Percentiles rank a stretch among this genome's conserved stretches.
phyloP scores from a whole-genome alignment of 2,329 filamentous ascomycete genomes.

The Diaporthe batatas region DNA sequence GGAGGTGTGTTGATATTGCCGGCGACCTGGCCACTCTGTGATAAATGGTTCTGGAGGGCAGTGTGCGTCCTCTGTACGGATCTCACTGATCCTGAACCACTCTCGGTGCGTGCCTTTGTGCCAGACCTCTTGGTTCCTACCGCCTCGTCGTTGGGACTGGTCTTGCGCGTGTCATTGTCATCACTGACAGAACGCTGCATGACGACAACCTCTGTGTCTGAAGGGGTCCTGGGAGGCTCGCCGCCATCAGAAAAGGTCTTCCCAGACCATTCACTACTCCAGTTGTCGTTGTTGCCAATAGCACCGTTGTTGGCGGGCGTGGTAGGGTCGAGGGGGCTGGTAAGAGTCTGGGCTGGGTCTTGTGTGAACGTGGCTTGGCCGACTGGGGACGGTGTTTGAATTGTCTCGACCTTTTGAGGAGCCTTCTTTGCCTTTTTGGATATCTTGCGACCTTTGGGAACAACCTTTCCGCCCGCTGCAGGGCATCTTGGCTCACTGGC shows the following conservation, averaged over 20 bases:
- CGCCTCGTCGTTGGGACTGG: not conserved
- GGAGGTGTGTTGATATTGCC: too few relatives aligned
- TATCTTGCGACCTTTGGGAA: not conserved
- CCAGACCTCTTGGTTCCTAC: not conserved
- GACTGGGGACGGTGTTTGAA: not conserved
- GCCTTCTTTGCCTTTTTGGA: not conserved
- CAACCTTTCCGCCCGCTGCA: too few relatives aligned
- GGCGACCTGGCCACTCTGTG: not conserved
- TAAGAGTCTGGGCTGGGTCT: not conserved
- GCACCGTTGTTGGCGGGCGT: not conserved
- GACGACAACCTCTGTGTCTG: not conserved
- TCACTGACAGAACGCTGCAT: not conserved
- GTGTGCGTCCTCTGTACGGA: not conserved
- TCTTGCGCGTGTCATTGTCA: not conserved
- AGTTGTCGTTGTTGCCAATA: not conserved
- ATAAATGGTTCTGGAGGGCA: slow-evolving; percentile 12
- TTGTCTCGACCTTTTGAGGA: not conserved
- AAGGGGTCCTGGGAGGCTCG: not conserved
- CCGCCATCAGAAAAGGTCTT: not conserved
- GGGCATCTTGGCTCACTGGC: not conserved
- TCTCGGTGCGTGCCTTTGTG: not conserved
- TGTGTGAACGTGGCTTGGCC: slow-evolving; percentile 9
- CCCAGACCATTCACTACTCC: slow-evolving; percentile 7
- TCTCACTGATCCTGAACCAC: not conserved
- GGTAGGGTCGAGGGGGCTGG: not conserved